These are phyloP conservation scores for Leishmania mexicana DNA, from an alignment of 208 protist species.

Conservation along the genomic window DNA sequence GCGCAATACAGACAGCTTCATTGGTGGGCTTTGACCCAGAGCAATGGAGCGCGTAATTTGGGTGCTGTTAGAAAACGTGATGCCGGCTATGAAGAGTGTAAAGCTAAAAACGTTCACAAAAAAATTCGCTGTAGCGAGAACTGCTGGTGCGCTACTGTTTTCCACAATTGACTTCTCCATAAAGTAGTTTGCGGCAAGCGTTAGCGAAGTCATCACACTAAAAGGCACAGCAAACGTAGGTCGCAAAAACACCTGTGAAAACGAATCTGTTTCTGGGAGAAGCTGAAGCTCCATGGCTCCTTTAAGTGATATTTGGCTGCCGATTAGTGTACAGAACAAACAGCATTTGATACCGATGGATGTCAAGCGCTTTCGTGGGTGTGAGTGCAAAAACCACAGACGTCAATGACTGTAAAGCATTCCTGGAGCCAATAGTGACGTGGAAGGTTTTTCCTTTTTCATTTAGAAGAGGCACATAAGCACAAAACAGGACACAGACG, in stretches of 20 bases:
- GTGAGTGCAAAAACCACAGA: background rate
- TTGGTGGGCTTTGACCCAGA: constrained; percentile 38
- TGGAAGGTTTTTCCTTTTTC: background rate
- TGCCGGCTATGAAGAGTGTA: constrained; percentile 31
- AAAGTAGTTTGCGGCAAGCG: constrained; percentile 42
- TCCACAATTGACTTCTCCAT: constrained; percentile 49
- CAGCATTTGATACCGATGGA: background rate
- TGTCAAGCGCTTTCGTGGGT: background rate
- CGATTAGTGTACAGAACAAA: background rate
- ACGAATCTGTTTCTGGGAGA: constrained; percentile 46
- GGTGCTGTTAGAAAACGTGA: constrained; percentile 37
- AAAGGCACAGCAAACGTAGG: constrained; percentile 46
- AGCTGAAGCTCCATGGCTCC: constrained; percentile 37
- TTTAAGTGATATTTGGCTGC: background rate
- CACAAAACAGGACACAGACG: background rate
- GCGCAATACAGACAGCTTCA: constrained; percentile 32
- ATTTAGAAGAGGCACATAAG: background rate
- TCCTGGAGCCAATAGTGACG: background rate
- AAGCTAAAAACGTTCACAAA: constrained; percentile 43
- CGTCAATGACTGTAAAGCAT: background rate
- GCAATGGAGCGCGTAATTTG: constrained; percentile 48
- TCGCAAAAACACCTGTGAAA: constrained; percentile 41
- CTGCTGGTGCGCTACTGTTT: constrained; percentile 34
- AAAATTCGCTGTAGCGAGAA: constrained; percentile 30
- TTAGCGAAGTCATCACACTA: constrained; percentile 32